Base-by-base conservation (phyloP, 2,329 filamentous ascomycete genomes). In the Chrysoporthe deuterocubensis region DNA sequence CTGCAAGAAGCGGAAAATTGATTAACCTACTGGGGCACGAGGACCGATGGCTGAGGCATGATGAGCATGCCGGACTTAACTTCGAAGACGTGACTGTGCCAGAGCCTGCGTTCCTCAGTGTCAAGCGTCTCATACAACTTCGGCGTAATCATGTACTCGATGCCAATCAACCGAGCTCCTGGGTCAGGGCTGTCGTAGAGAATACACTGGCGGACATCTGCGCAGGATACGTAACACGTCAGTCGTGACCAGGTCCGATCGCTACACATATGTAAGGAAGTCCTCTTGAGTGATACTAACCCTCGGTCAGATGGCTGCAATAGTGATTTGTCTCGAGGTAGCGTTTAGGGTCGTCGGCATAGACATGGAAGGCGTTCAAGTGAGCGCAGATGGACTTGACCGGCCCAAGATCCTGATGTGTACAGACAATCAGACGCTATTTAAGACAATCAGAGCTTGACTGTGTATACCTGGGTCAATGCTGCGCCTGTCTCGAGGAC, bases 131-230 rank as follows among this genome's bases (percentile, higher is more conserved):
- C 82, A 80, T 90, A 96, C 0, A 96, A 80, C 3, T 82, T 81
- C 0, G 88, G 86, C 0, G 90, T 89, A 73, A 97, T 89, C 92
- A 96, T 94, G 82, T 96, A 96, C 77, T 97, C 93, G 73, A 96
- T 85, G 9, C 93, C 93, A 70, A 97, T 92, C 21, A 97, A 85
- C 0, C 90, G 86, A 0, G 92, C 92, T 37, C 87, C 85, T 8
- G 87, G 82, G 0, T 84, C 82, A 0, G 89, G 84, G 0, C 87
- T 87, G 78, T 96, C 93, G 80, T 96, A 97, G 70, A 97, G 86
- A 42, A 97, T 87, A 77, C 93, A 96, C 82, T 97, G 93, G 4
- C 93, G 87, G 67, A 96, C 84, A 70, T 96, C 92, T 81, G 76
- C 69, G 44, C 6, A 4, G 3, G 7, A 7, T 16, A 1, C 4